Evolutionary conservation across 2,329 filamentous ascomycete genomes (phyloP), one percentile per base, ranked within the genome.

Genomic region (Fusarium sp.): DNA sequence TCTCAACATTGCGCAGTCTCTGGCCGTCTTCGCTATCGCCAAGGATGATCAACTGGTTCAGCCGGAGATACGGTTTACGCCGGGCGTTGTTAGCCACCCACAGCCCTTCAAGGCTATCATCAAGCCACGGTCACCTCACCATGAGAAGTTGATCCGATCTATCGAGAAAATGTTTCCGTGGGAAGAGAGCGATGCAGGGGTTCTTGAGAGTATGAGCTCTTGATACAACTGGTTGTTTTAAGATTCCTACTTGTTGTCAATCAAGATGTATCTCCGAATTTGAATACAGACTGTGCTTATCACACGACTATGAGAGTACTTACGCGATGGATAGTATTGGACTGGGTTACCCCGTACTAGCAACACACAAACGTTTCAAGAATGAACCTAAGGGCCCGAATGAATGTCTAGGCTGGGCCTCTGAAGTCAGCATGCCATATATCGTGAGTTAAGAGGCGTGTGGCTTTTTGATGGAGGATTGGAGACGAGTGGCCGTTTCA

Each of bases 21-120:
- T 90, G 4, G 81, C 87, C 0, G 85, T 84, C 0, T 89, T 89
- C 62, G 77, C 81, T 5, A 81, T 88, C 6, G 67, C 51, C 4
- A 66, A 46, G 5, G 38, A 69, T 2, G 44, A 38, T 0, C 24
- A 62, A 10, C 51, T 27, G 29, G 38, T 31, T 14, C 35, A 64
- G 2, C n/a, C 62, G 2, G 24, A 67, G 20, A 36, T 66, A 10
- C 12, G 22, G 11, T 74, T 74, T 22, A 73, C 53, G 1, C 63
- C 75, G 2, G 75, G 75, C 14, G 44, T 74, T 3, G 40, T 77
- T 9, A 74, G 69, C 27, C 73, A 71, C 16, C 73, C 73, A 3
- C 29, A 57, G 20, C 57, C 66, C 5, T 77, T 73, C 36, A 62
- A 69, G 17, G 61, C 58, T 24, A 31, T 55, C 2, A 71, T 73